Evolutionary conservation across 2,329 filamentous ascomycete genomes (phyloP).

Genomic region (Arthrinium puccinioides): DNA sequence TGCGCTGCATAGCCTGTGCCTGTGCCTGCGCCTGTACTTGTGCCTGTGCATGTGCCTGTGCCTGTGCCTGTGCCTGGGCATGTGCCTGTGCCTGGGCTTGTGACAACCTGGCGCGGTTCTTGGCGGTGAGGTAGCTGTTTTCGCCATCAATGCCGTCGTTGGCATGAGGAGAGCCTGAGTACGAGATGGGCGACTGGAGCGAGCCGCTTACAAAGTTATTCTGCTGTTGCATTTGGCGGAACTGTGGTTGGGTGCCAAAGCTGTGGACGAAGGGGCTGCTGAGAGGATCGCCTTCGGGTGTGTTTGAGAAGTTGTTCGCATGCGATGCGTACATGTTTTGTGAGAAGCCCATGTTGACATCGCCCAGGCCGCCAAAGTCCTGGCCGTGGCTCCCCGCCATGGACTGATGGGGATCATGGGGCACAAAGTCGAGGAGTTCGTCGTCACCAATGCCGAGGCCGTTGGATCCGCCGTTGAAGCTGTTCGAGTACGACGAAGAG

Average conservation of each 20-base stretch:
- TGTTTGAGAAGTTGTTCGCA: conserved; percentile 80
- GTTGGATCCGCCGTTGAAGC: conserved; percentile 32
- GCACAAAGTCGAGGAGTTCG: conserved; percentile 71
- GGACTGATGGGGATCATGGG: conserved; percentile 42
- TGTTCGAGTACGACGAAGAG: neutral
- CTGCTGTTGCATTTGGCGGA: conserved; percentile 58
- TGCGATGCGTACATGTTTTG: conserved; percentile 54
- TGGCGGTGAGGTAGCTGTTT: conserved; percentile 48
- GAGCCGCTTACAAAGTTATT: conserved; percentile 51
- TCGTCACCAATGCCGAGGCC: conserved; percentile 83
- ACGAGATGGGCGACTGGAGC: conserved; percentile 44
- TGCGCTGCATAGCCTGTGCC: conserved; percentile 57
- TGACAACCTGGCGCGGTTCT: conserved; percentile 51
- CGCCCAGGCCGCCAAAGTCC: conserved; percentile 49
- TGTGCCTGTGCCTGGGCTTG: conserved; percentile 4
- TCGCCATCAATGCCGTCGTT: conserved; percentile 41
- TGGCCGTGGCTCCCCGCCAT: conserved; percentile 48
- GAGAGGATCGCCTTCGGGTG: conserved; percentile 84
- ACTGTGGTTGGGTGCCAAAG: conserved; percentile 67
- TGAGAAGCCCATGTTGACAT: conserved; percentile 48
- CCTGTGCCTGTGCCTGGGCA: too few relatives aligned
- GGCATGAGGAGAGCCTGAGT: conserved; percentile 41
- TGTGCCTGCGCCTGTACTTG: too few relatives aligned
- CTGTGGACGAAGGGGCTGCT: conserved; percentile 80
- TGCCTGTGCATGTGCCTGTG: too few relatives aligned